Percentiles rank a stretch among this genome's conserved stretches.
Conservation (phyloP, 177 flowering plant genomes). For the Vitis hybrid region DNA sequence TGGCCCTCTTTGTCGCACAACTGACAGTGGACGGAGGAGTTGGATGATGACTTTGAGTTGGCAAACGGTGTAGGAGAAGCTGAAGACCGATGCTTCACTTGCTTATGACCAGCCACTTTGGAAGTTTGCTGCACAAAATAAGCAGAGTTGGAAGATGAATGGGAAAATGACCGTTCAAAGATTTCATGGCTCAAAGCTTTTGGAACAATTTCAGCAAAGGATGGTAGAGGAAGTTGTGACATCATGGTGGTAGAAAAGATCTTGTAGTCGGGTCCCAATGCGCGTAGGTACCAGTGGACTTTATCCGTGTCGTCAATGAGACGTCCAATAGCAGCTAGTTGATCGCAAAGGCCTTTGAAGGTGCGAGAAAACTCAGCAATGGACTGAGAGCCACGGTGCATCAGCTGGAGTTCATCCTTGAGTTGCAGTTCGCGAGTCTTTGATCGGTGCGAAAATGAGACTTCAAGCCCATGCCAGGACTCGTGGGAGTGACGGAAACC, state of each 20-base stretch:
- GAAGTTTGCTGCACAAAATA: too few relatives aligned
- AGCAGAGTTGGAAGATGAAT: not conserved
- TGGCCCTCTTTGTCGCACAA: too few relatives aligned
- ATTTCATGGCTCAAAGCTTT: slow-evolving; percentile 2
- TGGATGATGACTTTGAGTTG: too few relatives aligned
- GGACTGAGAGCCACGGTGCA: slow-evolving; percentile 1
- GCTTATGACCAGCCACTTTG: too few relatives aligned
- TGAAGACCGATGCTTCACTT: too few relatives aligned
- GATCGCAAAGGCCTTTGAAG: slow-evolving; percentile 1
- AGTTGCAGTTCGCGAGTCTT: too few relatives aligned
- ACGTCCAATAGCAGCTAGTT: not conserved
- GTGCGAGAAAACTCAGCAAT: not conserved
- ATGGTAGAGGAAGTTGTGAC: not conserved
- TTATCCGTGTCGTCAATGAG: not conserved
- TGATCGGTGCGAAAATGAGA: too few relatives aligned
- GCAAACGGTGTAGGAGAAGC: too few relatives aligned
- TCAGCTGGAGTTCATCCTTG: not conserved
- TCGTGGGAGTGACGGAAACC: too few relatives aligned
- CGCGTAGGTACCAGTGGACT: slow-evolving; percentile 4
- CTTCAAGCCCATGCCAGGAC: too few relatives aligned
- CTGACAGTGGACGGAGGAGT: too few relatives aligned
- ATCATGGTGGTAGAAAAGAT: slow-evolving; percentile 2
- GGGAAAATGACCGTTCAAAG: not conserved
- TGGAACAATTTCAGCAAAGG: not conserved
- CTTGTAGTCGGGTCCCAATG: not conserved